Evolutionary conservation across 2,329 filamentous ascomycete genomes (phyloP).

Genomic region (Xylariaceae sp.): DNA sequence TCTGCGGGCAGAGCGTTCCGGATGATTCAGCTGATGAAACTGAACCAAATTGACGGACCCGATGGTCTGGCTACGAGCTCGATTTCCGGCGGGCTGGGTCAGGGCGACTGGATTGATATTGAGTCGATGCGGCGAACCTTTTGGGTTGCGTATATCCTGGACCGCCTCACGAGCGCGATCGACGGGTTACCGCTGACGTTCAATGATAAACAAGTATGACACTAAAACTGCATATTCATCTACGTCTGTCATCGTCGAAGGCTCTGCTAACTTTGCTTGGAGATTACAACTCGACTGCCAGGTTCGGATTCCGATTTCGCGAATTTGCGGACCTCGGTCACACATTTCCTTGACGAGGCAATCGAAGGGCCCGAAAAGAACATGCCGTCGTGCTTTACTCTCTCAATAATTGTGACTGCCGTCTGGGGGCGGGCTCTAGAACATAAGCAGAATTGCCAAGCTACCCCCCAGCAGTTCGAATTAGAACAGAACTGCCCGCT

Average conservation of each 20-base stretch:
- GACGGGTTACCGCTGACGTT: slow-evolving; percentile 9
- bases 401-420: slow-evolving; percentile 9
- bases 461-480: no score
- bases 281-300: slow-evolving; percentile 14
- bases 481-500: no score
- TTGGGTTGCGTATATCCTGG: slow-evolving; percentile 19
- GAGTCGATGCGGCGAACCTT: slow-evolving; percentile 18
- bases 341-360: slow-evolving; percentile 9
- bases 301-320: slow-evolving; percentile 13
- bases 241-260: no score
- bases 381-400: slow-evolving; percentile 9
- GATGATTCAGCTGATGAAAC: slow-evolving; percentile 12
- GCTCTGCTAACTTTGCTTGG: not conserved
- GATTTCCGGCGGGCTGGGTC: not conserved
- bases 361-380: slow-evolving; percentile 3
- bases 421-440: slow-evolving; percentile 14
- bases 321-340: slow-evolving; percentile 5
- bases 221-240: no score
- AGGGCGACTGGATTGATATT: slow-evolving; percentile 15
- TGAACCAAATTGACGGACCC: not conserved
- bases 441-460: slow-evolving; percentile 12
- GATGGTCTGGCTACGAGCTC: not conserved
- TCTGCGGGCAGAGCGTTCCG: slow-evolving; percentile 16
- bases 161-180: slow-evolving; percentile 16
- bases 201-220: slow-evolving; percentile 6